Conservation (phyloP, 495 filamentous ascomycete genomes). For the Podospora conica region DNA sequence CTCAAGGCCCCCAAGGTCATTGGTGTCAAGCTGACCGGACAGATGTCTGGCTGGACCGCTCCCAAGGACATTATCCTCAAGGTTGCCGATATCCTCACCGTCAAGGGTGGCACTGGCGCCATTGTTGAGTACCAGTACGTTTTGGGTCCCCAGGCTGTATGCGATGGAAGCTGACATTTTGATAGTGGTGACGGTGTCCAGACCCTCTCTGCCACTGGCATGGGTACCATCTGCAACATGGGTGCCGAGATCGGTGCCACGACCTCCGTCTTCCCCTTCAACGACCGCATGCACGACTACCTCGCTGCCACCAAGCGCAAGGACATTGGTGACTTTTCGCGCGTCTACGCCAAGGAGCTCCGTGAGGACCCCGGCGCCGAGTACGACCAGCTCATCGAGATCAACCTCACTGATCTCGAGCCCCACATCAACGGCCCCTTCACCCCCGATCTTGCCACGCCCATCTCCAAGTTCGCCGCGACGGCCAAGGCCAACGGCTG, state of each 20-base stretch:
- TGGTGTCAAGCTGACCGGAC: constrained; percentile 87
- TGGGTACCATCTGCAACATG: constrained; percentile 73
- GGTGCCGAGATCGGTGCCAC: constrained; percentile 92
- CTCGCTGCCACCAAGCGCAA: constrained; percentile 85
- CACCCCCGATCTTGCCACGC: constrained; percentile 98
- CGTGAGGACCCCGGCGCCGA: constrained; percentile 87
- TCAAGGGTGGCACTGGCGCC: constrained; percentile 95
- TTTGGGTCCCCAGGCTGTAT: background rate
- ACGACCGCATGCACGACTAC: constrained; percentile 96
- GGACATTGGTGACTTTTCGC: constrained; percentile 84
- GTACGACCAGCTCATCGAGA: constrained; percentile 94
- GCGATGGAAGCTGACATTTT: background rate
- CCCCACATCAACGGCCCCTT: constrained; percentile 99
- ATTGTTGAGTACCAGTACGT: constrained; percentile 80
- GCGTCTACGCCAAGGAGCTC: constrained; percentile 78
- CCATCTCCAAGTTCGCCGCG: constrained; percentile 94
- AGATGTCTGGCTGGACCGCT: constrained; percentile 88
- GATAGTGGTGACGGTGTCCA: constrained; percentile 64
- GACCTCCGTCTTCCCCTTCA: constrained; percentile 98
- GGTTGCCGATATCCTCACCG: constrained; percentile 93
- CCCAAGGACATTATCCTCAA: constrained; percentile 98
- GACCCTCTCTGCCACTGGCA: constrained; percentile 55
- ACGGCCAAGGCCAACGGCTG: constrained; percentile 91
- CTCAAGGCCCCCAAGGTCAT: constrained; percentile 97
- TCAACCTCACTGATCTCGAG: constrained; percentile 92